phyloP scores from a whole-genome alignment of 169 alveolate species.

The Cryptosporidium tyzzeri region DNA sequence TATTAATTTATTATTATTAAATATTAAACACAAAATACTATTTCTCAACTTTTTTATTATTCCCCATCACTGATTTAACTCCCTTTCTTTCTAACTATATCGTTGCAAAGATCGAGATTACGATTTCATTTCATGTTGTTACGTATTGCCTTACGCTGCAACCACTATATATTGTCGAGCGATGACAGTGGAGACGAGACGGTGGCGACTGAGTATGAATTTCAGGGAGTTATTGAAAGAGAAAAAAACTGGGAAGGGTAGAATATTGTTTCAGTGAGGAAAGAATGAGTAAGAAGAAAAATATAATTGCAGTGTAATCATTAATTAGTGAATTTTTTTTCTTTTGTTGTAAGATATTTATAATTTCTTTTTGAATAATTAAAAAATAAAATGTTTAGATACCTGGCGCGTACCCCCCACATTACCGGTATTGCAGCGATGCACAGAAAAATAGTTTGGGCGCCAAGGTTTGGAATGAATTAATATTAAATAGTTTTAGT shows the following conservation, averaged over 20 bases:
- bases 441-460: not conserved
- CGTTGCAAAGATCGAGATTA: constrained; percentile 71
- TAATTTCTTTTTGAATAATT: not conserved
- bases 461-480: not conserved
- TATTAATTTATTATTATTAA: not conserved
- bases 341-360: no score
- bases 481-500: no score
- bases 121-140: constrained; percentile 77
- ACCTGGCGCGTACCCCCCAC: not conserved
- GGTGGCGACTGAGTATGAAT: not conserved
- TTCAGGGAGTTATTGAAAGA: not conserved
- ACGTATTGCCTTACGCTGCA: constrained; percentile 68
- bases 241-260: no score
- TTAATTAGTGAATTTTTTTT: no score
- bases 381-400: not conserved
- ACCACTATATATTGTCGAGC: constrained; percentile 61
- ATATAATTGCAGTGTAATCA: no score
- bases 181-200: constrained; percentile 43
- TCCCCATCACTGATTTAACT: constrained; percentile 8
- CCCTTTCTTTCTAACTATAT: constrained; percentile 4
- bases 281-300: not conserved
- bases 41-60: not conserved
- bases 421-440: constrained; percentile 12
- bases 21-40: not conserved
- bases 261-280: not conserved